Base-by-base conservation (phyloP, 148 eudicot genomes). In the Polygonum maritimum region DNA sequence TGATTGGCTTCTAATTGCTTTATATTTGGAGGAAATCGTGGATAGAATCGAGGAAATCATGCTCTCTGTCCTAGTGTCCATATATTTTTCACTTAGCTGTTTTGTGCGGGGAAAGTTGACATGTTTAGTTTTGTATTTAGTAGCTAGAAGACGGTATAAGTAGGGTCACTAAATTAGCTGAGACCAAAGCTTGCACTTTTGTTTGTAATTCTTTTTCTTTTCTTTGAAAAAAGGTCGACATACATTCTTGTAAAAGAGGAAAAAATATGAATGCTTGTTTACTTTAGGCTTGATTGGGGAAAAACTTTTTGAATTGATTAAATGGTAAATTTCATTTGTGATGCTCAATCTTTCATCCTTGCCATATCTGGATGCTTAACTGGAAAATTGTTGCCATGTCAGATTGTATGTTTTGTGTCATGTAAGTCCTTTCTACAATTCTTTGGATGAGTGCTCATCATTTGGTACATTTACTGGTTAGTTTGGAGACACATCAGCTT, bases 261-360 rank as follows among this genome's bases (percentile, higher is more conserved):
- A 31, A 31, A 12, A 11, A 10, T 63, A 63, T 12, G 40, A 31
- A 31, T 63, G 3, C 44, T 38, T 35, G 71, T 67, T 36, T 67
- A 19, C 71, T 67, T 67, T 38, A 35, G 71, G 44, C 71, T 67
- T 67, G 71, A 67, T 35, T 67, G 40, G 5, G 69, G 40, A 18
- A 33, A 63, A 31, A 31, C 7, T 33, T 63, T 63, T 18, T 63
- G 16, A 26, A 19, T 15, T 12, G 16, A 15, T 44, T 31, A 26
- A 11, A 36, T 7, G 40, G 41, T 33, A 22, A 31, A 22, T 31
- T 31, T 62, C 38, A 62, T 33, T 62, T 62, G 69, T 62, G 69
- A 62, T 62, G 33, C 31, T 65, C 41, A 35, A 33, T 31, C 19
- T 65, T 65, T 36, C 21, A 65, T 36, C 71, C 35, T 65, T 63